phyloP scores from a whole-genome alignment of 148 eudicot species.

The Hydrangea macrophylla region DNA sequence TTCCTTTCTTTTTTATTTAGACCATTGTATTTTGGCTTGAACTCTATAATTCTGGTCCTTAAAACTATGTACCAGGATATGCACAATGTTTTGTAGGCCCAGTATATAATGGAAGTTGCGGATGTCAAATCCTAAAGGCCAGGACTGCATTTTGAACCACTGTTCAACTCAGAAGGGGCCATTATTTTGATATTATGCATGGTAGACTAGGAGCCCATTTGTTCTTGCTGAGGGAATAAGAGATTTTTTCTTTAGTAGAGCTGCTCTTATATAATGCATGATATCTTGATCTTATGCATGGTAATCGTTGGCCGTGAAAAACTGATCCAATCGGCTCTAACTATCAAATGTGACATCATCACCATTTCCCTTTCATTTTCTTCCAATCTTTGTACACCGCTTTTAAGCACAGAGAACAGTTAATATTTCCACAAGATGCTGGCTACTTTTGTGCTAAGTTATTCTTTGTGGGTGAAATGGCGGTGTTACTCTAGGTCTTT shows the following conservation, averaged over 20 bases:
- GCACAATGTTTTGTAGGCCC: neutral
- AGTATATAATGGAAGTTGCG: neutral
- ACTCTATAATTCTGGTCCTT: neutral
- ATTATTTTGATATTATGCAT: neutral
- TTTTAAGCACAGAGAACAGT: no score
- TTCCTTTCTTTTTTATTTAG: neutral
- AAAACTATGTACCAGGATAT: neutral
- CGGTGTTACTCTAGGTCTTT: constrained; percentile 49
- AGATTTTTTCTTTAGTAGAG: no score
- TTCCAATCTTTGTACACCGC: neutral
- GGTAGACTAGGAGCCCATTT: no score
- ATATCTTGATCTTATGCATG: no score
- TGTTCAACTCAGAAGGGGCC: neutral
- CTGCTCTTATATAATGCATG: no score
- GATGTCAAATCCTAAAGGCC: neutral
- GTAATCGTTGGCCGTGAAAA: no score
- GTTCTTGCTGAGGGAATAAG: no score
- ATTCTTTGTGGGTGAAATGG: neutral
- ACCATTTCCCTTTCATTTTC: neutral
- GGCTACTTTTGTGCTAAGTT: neutral
- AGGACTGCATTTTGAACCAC: neutral
- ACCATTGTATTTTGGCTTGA: neutral
- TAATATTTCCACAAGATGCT: no score
- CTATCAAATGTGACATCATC: no score
- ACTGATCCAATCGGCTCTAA: no score